Base-by-base conservation (phyloP, 257 asterid genomes). In the Rhazya stricta region DNA sequence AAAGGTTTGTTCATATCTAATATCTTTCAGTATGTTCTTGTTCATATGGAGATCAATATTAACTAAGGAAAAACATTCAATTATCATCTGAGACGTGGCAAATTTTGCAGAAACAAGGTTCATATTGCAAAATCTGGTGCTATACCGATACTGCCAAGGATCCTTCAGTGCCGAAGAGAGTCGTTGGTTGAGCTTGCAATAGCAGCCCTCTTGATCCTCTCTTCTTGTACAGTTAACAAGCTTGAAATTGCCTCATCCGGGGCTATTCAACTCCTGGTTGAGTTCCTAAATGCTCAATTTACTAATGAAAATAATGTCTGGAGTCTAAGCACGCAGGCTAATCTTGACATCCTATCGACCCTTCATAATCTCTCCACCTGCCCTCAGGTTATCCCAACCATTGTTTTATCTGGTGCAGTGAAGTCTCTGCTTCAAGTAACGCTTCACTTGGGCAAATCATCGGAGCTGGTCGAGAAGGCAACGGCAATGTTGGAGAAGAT, bases 221-320 rank as follows among this genome's bases (percentile, higher is more conserved):
- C 96, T 37, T 87, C 96, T 36, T 86, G 93, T 83, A 75, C 87
- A 0, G 84, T 85, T 39, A 92, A 90, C 79, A 92, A 90, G 88
- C 73, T 82, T 9, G 89, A 73, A 57, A 86, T 92, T 68, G 94
- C 92, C 1, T 80, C 89, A 41, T 85, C 93, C 0, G 96, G 96
- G 1, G 90, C 88, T 25, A 75, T 92, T 62, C 87, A 77, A 53
- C 74, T 81, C 60, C 85, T 91, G 15, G 69, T 86, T 58, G 80
- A 82, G 62, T 83, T 88, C 57, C 60, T 92, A 11, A 82, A 80
- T 37, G 81, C 87, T 3, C 83, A 81, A 48, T 75, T 79, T 13
- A 71, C 79, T 54, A 76, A 18, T 5, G 69, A 77, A 70, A 62
- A 46, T 4, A 21, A 60, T 4, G 25, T 12, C 45, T 69, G 77